Evolutionary conservation across 2,329 filamentous ascomycete genomes (phyloP).

Genomic region (Exophiala bonariae): DNA sequence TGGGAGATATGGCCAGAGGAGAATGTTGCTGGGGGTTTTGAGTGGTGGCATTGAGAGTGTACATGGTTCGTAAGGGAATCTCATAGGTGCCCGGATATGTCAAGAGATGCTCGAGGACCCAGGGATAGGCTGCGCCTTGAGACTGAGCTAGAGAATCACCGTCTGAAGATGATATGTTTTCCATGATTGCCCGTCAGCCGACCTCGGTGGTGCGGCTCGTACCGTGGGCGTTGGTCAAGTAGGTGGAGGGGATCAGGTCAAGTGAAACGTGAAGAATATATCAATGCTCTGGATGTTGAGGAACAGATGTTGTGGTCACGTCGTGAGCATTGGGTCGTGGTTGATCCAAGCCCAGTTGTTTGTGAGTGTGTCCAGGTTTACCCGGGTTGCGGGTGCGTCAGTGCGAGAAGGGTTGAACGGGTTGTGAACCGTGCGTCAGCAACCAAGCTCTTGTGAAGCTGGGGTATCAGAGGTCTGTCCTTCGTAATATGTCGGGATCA

Average conservation of each 20-base stretch:
- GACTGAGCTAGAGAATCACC: slow-evolving; percentile 20
- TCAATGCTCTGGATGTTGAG: background rate
- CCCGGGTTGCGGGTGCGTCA: slow-evolving; percentile 7
- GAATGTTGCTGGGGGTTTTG: slow-evolving; percentile 37
- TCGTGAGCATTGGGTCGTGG: slow-evolving; percentile 11
- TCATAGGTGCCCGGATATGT: slow-evolving; percentile 64
- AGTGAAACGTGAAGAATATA: background rate
- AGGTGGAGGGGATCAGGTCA: no score
- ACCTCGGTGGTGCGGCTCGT: background rate
- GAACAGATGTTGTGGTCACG: slow-evolving; percentile 13
- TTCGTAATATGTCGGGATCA: no score
- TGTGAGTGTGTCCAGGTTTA: no score
- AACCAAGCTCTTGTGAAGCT: background rate
- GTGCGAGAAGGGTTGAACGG: slow-evolving; percentile 7
- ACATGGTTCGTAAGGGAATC: slow-evolving; percentile 67
- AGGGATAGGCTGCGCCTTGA: slow-evolving; percentile 46
- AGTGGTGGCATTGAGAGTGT: slow-evolving; percentile 63
- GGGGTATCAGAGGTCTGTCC: background rate
- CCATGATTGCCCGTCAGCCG: background rate
- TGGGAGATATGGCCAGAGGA: slow-evolving; percentile 35
- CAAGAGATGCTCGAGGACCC: slow-evolving; percentile 61
- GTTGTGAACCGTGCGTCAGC: slow-evolving; percentile 18
- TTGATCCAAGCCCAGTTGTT: slow-evolving; percentile 15
- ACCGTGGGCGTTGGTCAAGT: background rate
- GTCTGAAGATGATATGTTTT: slow-evolving; percentile 8